Evolutionary conservation across 2,329 filamentous ascomycete species (phyloP).

Genomic region (Chaetothyriales sp.): DNA sequence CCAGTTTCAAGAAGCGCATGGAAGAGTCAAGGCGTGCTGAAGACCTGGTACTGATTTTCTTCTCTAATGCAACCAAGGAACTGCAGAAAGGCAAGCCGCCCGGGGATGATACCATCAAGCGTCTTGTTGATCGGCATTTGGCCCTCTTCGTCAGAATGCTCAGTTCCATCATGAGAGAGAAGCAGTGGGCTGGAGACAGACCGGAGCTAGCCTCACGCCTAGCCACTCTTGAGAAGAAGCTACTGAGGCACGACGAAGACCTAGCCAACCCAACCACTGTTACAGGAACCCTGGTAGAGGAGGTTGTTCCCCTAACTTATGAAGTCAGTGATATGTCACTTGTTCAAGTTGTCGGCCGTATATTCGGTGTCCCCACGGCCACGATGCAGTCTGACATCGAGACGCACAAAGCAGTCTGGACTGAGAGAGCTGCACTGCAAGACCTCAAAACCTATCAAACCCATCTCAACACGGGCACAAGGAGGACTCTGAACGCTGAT

Average conservation of each 20-base stretch:
- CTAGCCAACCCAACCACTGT: conserved; percentile 49
- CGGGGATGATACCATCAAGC: conserved; percentile 79
- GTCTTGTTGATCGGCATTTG: conserved; percentile 84
- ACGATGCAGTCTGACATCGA: conserved; percentile 82
- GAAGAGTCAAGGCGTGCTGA: conserved; percentile 90
- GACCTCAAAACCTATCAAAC: conserved; percentile 92
- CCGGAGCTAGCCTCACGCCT: conserved; percentile 72
- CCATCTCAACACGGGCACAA: conserved; percentile 66
- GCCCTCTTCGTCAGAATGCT: conserved; percentile 86
- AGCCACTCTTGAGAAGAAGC: conserved; percentile 75
- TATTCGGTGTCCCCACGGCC: conserved; percentile 67
- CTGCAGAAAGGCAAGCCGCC: conserved; percentile 62
- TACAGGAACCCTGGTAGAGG: conserved; percentile 55
- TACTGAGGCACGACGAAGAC: conserved; percentile 87
- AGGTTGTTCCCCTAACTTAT: conserved; percentile 69
- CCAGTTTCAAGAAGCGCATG: conserved; percentile 74
- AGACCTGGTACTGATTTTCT: conserved; percentile 89
- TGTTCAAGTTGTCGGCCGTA: conserved; percentile 71
- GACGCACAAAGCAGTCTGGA: conserved; percentile 68
- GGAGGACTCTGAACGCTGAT: conserved; percentile 60
- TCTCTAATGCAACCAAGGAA: conserved; percentile 84
- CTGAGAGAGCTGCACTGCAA: conserved; percentile 74
- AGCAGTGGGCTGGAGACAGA: conserved; percentile 72
- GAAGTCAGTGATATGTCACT: conserved; percentile 95
- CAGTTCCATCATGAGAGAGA: conserved; percentile 62